Conservation (phyloP, 768 basidiomycete species). For the Lyophyllum atratum region DNA sequence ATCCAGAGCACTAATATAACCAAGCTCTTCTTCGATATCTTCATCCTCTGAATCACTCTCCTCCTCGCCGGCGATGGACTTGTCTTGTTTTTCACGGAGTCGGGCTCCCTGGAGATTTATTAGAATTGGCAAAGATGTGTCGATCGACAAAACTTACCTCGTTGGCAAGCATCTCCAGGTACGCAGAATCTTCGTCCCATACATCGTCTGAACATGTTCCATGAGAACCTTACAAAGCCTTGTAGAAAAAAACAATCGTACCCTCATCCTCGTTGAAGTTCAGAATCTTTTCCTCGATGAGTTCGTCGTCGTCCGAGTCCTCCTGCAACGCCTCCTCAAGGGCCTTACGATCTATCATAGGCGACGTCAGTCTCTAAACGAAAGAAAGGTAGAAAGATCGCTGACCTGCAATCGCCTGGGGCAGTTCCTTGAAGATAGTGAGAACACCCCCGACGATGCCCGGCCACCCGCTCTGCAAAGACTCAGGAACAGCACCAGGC, state of each 20-base stretch:
- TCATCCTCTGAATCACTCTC: slow-evolving; percentile 54
- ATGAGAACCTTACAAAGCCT: slow-evolving; percentile 4
- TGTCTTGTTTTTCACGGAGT: slow-evolving; percentile 63
- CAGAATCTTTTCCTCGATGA: slow-evolving; percentile 54
- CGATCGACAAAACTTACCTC: slow-evolving; percentile 50
- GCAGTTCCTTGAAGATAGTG: slow-evolving; percentile 76
- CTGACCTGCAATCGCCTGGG: slow-evolving; percentile 72
- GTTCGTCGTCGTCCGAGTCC: slow-evolving; percentile 45
- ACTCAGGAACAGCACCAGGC: slow-evolving; percentile 53
- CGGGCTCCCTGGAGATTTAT: slow-evolving; percentile 59
- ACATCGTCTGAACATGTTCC: slow-evolving; percentile 64
- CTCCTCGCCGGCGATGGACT: slow-evolving; percentile 50
- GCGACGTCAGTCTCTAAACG: background rate
- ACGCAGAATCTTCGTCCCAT: slow-evolving; percentile 89
- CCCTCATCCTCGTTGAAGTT: slow-evolving; percentile 74
- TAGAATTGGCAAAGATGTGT: background rate
- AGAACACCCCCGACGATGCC: slow-evolving; percentile 71
- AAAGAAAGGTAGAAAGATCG: background rate
- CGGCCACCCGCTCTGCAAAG: slow-evolving; percentile 71
- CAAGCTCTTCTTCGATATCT: slow-evolving; percentile 79
- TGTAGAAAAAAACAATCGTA: slow-evolving; percentile 21
- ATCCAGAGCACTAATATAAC: slow-evolving; percentile 84
- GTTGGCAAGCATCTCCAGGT: slow-evolving; percentile 82
- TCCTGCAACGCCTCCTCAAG: slow-evolving; percentile 51
- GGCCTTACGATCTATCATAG: slow-evolving; percentile 55